Evolutionary conservation across 768 basidiomycete species (phyloP).

Genomic region (Russula earlei): DNA sequence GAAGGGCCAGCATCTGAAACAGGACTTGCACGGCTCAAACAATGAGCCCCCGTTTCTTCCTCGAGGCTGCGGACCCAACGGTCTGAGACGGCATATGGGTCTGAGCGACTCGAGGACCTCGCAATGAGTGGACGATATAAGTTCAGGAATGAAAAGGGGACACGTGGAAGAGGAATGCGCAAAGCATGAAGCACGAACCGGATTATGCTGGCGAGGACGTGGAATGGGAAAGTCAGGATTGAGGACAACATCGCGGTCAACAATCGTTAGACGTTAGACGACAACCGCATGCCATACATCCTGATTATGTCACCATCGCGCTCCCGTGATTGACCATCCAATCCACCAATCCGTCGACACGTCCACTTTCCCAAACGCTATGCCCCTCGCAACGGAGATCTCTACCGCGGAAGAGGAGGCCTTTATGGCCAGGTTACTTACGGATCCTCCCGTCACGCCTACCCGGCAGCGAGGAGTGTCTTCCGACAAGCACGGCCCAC

Average conservation of each 20-base stretch:
- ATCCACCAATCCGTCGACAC: too few relatives aligned
- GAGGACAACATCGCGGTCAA: constrained; percentile 22
- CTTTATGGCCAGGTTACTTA: constrained; percentile 47
- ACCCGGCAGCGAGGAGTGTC: constrained; percentile 11
- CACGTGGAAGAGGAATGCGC: constrained; percentile 51
- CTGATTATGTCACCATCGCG: constrained; percentile 10
- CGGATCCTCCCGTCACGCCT: constrained; percentile 27
- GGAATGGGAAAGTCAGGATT: constrained; percentile 50
- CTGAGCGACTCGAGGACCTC: constrained; percentile 27
- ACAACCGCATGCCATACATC: not conserved
- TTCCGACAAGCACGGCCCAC: not conserved
- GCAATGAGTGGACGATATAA: constrained; percentile 34
- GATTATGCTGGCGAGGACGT: constrained; percentile 48
- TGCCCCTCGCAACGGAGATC: constrained; percentile 31
- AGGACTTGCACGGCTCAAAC: constrained; percentile 35
- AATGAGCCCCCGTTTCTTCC: constrained; percentile 74
- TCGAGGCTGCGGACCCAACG: constrained; percentile 75
- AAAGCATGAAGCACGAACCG: constrained; percentile 59
- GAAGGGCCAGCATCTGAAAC: constrained; percentile 36
- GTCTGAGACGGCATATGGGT: constrained; percentile 51
- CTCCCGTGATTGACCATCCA: constrained; percentile 1
- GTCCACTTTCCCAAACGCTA: too few relatives aligned
- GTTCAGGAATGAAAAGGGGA: constrained; percentile 40
- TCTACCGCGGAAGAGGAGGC: constrained; percentile 42
- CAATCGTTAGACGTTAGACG: not conserved